phyloP scores from a whole-genome alignment of 129 eudicot genomes.

The sunflower (Helianthus annuus) region HanXRQr2.0-SUNRISE NC_035445.2:123875533-123876032 shows the following conservation, averaged over 20 bases:
- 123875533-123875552: no score
- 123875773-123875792: slow-evolving; percentile 93
- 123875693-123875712: slow-evolving; percentile 21
- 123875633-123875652: background rate
- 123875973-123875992: slow-evolving; percentile 79
- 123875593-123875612: background rate
- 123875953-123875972: slow-evolving; percentile 89
- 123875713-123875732: slow-evolving; percentile 74
- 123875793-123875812: slow-evolving; percentile 60
- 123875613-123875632: background rate
- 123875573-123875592: background rate
- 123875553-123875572: no score
- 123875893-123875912: slow-evolving; percentile 73
- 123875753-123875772: slow-evolving; percentile 99
- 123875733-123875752: slow-evolving; percentile 98
- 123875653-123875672: background rate
- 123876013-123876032: slow-evolving; percentile 78
- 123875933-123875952: slow-evolving; percentile 98
- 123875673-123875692: no score
- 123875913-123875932: slow-evolving; percentile 93
- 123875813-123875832: background rate
- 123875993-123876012: slow-evolving; percentile 73
- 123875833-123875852: background rate
- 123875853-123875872: background rate
- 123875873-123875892: slow-evolving; percentile 96